Base-by-base conservation (phyloP, 108 stramenopile genomes). In the Skeletonema costatum region DNA sequence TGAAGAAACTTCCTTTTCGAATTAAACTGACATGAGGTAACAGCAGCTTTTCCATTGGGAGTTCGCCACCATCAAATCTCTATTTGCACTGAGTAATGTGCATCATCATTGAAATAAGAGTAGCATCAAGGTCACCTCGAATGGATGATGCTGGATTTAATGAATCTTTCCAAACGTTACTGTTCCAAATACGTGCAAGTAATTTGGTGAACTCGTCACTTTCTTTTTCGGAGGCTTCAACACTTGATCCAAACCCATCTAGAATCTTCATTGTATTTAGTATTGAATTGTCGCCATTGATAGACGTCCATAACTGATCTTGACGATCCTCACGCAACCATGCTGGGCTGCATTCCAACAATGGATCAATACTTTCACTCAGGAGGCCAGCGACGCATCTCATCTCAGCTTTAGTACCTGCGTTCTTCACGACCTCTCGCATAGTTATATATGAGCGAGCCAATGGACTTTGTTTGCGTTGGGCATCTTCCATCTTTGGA, bases 231-330 rank as follows among this genome's bases (percentile, higher is more conserved):
- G 14, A 5, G 1, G 14, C 9, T 2, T 8, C 5, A 38, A 38
- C 0, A 31, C 10, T 11, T n/a, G 59, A 30, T 10, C 16, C 16
- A 36, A 36, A n/a, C 3, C 62, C 62, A 33, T 63, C 59, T 10
- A 60, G 3, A 32, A 63, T 14, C 38, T 21, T 63, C 62, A 63
- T 63, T 36, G 62, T 63, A 36, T 63, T 63, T 17, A 63, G 38
- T 29, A 63, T 63, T 21, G 62, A 63, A n/a, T 21, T 32, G n/a
- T 29, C 62, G 0, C 62, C 62, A 36, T 36, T 36, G 38, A 63
- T 63, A 32, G 62, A 63, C 9, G 32, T 13, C 62, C 62, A 63
- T 13, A 32, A 21, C 17, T 19, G 3, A 51, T 51, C 50, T n/a
- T n/a, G 50, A 38, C 0, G 4, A 9, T 63, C 62, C 4, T 63